Evolutionary conservation across 1,284 basidiomycete genomes (phyloP).

Genomic region (Veloboletus limbatus): DNA sequence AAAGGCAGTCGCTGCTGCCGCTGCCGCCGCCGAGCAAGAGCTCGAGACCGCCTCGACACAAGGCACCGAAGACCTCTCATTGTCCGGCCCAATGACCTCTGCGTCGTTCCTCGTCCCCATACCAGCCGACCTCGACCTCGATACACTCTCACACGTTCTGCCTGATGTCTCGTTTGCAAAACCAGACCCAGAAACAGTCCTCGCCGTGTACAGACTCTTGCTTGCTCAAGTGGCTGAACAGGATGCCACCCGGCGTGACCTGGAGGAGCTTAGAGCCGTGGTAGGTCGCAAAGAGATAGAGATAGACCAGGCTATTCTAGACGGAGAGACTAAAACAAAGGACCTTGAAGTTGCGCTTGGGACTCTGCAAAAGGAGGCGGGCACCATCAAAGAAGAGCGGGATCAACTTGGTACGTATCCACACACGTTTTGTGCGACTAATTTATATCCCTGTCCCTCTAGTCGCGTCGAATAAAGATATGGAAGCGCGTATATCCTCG

Average conservation of each 20-base stretch:
- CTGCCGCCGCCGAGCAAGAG: conserved; percentile 29
- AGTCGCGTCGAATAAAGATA: conserved; percentile 51
- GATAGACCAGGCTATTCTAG: conserved; percentile 74
- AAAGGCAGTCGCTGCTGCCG: conserved; percentile 36
- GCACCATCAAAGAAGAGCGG: conserved; percentile 53
- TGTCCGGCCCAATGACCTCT: conserved; percentile 10
- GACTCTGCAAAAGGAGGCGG: conserved; percentile 51
- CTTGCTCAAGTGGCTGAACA: conserved; percentile 52
- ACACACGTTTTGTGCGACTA: conserved; percentile 1
- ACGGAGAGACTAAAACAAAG: conserved; percentile 56
- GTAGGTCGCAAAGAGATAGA: conserved; percentile 70
- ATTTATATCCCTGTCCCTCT: conserved; percentile 11
- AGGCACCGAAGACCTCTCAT: conserved; percentile 29
- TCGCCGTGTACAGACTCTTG: conserved; percentile 61
- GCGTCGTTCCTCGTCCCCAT: conserved; percentile 37
- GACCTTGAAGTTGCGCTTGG: conserved; percentile 55
- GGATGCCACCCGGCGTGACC: conserved; percentile 52
- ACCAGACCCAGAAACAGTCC: conserved; percentile 55
- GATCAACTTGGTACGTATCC: conserved; percentile 56
- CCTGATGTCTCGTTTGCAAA: conserved; percentile 54
- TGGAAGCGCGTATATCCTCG: conserved; percentile 53
- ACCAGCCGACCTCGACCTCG: conserved; percentile 61
- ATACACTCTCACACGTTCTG: conserved; percentile 49
- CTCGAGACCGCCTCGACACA: conserved; percentile 35
- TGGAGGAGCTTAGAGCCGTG: conserved; percentile 65